Percentiles rank a stretch among this genome's conserved stretches.
Evolutionary conservation across 2,329 filamentous ascomycete species (phyloP).

Genomic region (Aspergillus aculeatus): DNA sequence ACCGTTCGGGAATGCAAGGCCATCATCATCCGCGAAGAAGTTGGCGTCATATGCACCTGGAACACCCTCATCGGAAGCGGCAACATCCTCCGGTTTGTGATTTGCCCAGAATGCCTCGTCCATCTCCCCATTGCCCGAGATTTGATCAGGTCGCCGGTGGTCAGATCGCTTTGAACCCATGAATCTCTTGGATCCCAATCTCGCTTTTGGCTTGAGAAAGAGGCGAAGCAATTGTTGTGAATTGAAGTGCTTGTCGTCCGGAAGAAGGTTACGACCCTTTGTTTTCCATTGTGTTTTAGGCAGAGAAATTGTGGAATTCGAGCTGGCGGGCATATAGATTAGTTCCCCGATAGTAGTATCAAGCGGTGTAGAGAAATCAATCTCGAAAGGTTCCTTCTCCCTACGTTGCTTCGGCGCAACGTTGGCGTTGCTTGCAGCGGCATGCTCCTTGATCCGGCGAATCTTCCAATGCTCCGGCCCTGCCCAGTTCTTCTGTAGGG

Average conservation of each 20-base stretch:
- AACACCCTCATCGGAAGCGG: constrained; percentile 53
- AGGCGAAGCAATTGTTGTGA: constrained; percentile 84
- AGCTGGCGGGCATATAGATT: constrained; percentile 77
- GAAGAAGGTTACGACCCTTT: constrained; percentile 86
- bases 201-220: constrained; percentile 92
- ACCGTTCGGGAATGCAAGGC: constrained; percentile 47
- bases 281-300: constrained; percentile 96
- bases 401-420: constrained; percentile 65
- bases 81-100: constrained; percentile 55
- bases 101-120: constrained; percentile 95
- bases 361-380: constrained; percentile 80
- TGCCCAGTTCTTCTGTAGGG: constrained; percentile 94
- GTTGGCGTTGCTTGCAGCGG: constrained; percentile 48
- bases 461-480: constrained; percentile 99
- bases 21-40: constrained; percentile 81
- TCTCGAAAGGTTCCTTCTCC: constrained; percentile 94
- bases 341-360: constrained; percentile 68
- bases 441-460: constrained; percentile 80
- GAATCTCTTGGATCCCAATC: constrained; percentile 66
- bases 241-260: constrained; percentile 98
- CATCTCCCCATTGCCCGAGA: constrained; percentile 71
- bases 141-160: constrained; percentile 47
- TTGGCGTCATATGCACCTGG: constrained; percentile 90
- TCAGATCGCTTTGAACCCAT: constrained; percentile 46
- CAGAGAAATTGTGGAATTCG: constrained; percentile 76